Base-by-base conservation (phyloP, 164 flowering plant species). In the Paratinospora sagittata region DNA sequence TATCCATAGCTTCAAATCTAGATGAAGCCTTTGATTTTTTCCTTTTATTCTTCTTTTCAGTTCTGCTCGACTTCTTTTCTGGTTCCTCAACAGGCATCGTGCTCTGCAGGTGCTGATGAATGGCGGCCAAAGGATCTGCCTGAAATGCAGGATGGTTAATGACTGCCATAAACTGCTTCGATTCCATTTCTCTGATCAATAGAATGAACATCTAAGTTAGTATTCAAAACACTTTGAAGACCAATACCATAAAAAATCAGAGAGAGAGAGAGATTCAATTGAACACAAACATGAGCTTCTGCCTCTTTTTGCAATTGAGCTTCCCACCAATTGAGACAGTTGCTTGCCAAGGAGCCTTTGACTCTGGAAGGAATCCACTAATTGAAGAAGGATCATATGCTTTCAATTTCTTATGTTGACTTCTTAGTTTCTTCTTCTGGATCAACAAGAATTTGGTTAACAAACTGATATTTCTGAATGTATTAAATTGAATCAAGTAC, bases 331-430 rank as follows among this genome's bases (percentile, higher is more conserved):
- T 55, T 17, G 72, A 70, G 19, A 76, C 41, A 68, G 72, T 65
- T 39, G 65, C 70, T 43, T 78, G 52, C 41, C 65, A 12, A 7
- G 77, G 43, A 61, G 62, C 77, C 62, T 79, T 80, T 64, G 81
- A 16, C 63, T 89, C 92, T 3, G 96, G 97, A 78, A 92, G 93
- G 67, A 66, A 79, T 65, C 84, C 90, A 0, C 83, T 65, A 30
- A 92, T 86, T 27, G 83, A 14, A 52, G 93, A 77, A 36, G 90
- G 88, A 75, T 92, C 86, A 81, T 84, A 92, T 36, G 87, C 89
- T 77, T 92, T 89, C 79, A 84, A 69, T 72, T 84, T 87, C 81
- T 81, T 88, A 70, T 82, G 88, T 12, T 84, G 82, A 69, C 85
- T 82, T 71, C 90, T 82, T 3, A 73, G 76, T 70, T 78, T 86